Percentiles rank a stretch among this genome's conserved stretches.
Evolutionary conservation across 345 rosid genomes (phyloP).

Genomic region (Hibiscus mutabilis): DNA sequence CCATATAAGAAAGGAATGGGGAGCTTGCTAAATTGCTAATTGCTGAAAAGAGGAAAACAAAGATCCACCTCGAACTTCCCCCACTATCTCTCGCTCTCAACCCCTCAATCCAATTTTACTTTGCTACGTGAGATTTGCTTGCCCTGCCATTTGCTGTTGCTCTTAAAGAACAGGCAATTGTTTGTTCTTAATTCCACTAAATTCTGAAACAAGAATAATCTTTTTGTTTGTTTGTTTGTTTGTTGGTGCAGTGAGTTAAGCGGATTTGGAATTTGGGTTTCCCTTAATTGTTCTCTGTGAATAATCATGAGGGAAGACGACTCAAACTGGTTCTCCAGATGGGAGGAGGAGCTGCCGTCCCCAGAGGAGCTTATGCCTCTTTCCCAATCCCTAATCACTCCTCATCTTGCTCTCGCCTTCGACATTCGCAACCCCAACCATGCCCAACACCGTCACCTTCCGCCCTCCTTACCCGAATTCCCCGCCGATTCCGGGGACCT

Average conservation of each 20-base stretch:
- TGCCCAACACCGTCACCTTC: conserved; percentile 7
- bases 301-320: conserved; percentile 81
- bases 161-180: too few relatives aligned
- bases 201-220: background rate
- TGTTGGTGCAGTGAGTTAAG: background rate
- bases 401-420: conserved; percentile 90
- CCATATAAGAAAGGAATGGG: too few relatives aligned
- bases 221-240: background rate
- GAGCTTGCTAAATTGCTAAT: conserved; percentile 19
- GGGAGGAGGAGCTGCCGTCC: conserved; percentile 88
- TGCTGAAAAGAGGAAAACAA: conserved; percentile 42
- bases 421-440: conserved; percentile 47
- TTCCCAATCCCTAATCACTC: conserved; percentile 83
- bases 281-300: background rate
- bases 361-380: conserved; percentile 88
- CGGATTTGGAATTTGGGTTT: background rate
- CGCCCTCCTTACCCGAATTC: conserved; percentile 56
- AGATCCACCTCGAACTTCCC: conserved; percentile 92
- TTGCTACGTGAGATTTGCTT: background rate
- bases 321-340: conserved; percentile 71
- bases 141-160: background rate
- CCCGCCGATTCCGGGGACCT: conserved; percentile 66
- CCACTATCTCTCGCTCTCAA: conserved; percentile 16
- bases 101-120: background rate
- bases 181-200: too few relatives aligned